A percentile compares a stretch with the other conserved stretches of the same genome.
Conservation (phyloP, 768 basidiomycete genomes). For the Mycena haematopus region DNA sequence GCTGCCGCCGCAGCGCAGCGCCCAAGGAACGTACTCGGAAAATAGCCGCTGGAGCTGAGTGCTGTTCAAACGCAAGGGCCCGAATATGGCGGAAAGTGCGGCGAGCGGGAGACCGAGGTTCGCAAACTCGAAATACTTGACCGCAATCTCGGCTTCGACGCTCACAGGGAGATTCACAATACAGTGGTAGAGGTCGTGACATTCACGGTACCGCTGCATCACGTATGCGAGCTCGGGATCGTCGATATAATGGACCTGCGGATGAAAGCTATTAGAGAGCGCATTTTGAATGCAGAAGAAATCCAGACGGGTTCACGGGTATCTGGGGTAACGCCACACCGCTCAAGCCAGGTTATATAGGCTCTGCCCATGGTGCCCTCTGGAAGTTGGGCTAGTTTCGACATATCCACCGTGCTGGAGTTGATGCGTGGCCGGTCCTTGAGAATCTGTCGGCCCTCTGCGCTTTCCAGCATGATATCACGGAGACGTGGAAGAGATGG, state of each 20-base stretch:
- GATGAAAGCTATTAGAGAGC: neutral
- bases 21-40: constrained; percentile 92
- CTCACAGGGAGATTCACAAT: constrained; percentile 88
- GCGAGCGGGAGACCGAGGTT: constrained; percentile 93
- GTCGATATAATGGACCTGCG: constrained; percentile 90
- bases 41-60: constrained; percentile 64
- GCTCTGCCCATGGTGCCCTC: constrained; percentile 86
- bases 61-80: constrained; percentile 73
- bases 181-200: constrained; percentile 97
- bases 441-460: constrained; percentile 86
- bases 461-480: constrained; percentile 75
- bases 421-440: constrained; percentile 85
- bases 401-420: constrained; percentile 75
- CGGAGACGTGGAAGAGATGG: constrained; percentile 77
- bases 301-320: constrained; percentile 81
- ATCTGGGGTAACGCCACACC: constrained; percentile 91
- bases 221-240: constrained; percentile 97
- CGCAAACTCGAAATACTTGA: constrained; percentile 94
- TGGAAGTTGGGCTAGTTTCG: constrained; percentile 65
- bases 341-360: constrained; percentile 89
- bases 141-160: constrained; percentile 88
- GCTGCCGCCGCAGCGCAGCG: constrained; percentile 79
- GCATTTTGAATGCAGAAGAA: neutral
- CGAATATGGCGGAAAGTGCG: constrained; percentile 77
- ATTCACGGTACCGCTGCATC: constrained; percentile 97